Evolutionary conservation across 306 rosid species (phyloP).

Genomic region (Datisca glomerata): DNA sequence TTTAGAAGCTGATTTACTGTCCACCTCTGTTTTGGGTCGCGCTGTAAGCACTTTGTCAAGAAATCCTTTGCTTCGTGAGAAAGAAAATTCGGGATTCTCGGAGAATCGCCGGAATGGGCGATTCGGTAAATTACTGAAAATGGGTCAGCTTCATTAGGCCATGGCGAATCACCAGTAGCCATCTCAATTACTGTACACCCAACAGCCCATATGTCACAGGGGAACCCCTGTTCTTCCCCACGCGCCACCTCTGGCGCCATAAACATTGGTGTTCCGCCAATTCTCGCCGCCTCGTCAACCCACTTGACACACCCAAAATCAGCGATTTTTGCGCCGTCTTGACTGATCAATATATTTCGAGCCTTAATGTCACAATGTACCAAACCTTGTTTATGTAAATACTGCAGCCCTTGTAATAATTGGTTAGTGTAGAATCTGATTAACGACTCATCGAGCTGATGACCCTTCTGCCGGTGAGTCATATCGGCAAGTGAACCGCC

Average conservation of each 20-base stretch:
- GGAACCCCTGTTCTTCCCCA: slow-evolving; percentile 60
- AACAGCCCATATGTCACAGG: slow-evolving; percentile 78
- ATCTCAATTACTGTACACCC: slow-evolving; percentile 81
- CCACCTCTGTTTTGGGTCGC: slow-evolving; percentile 68
- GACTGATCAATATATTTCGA: slow-evolving; percentile 49
- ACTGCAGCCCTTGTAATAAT: slow-evolving; percentile 41
- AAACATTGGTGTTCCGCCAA: slow-evolving; percentile 56
- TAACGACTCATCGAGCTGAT: slow-evolving; percentile 20
- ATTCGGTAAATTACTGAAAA: slow-evolving; percentile 48
- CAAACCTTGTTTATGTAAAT: slow-evolving; percentile 51
- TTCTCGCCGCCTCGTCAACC: slow-evolving; percentile 9
- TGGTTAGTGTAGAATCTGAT: slow-evolving; percentile 31
- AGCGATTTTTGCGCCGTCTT: slow-evolving; percentile 52
- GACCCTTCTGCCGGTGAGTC: slow-evolving; percentile 20
- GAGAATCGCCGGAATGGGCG: slow-evolving; percentile 40
- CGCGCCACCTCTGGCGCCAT: slow-evolving; percentile 95
- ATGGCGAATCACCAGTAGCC: slow-evolving; percentile 49
- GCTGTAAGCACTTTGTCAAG: slow-evolving; percentile 46
- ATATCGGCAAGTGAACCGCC: slow-evolving; percentile 37
- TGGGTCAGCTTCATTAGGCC: slow-evolving; percentile 55
- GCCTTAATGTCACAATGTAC: slow-evolving; percentile 92
- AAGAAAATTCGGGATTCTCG: slow-evolving; percentile 55
- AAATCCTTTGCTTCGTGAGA: slow-evolving; percentile 57
- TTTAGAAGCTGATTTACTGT: slow-evolving; percentile 50
- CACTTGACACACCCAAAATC: slow-evolving; percentile 79